phyloP scores from a whole-genome alignment of 208 protist species.

The Acanthamoeba lenticulata region DNA sequence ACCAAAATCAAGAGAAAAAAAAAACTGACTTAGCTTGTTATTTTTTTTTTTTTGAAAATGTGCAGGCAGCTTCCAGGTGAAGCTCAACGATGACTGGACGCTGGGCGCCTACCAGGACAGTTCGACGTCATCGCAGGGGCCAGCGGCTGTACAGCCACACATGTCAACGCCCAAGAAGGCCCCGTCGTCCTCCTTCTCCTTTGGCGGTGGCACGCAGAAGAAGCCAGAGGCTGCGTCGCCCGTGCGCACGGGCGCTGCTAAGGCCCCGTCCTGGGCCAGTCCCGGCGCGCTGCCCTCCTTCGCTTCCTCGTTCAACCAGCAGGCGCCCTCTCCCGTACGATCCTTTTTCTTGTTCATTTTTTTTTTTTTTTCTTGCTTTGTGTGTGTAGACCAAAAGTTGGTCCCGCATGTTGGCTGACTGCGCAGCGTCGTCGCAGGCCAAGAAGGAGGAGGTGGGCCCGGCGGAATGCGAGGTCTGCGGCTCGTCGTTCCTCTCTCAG shows the following conservation, averaged over 20 bases:
- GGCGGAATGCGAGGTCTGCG: not conserved
- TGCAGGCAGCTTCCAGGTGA: not conserved
- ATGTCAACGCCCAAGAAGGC: too few species aligned
- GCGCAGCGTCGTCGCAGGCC: too few species aligned
- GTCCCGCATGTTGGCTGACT: too few species aligned
- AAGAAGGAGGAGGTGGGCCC: not conserved
- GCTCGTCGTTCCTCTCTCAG: not conserved
- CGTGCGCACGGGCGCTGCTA: not conserved
- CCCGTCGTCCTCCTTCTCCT: too few species aligned
- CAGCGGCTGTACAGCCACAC: too few species aligned
- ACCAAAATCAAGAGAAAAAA: too few species aligned
- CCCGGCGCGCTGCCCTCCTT: not conserved
- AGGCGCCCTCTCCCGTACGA: not conserved
- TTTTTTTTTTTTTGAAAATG: not conserved
- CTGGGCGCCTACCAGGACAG: not conserved
- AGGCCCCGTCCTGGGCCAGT: not conserved
- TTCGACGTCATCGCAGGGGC: not conserved
- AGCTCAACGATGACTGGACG: slow-evolving; percentile 12
- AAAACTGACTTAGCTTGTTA: not conserved
- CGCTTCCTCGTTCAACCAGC: not conserved
- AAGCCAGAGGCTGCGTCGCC: not conserved
- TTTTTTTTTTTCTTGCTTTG: too few species aligned
- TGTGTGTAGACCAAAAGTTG: not conserved
- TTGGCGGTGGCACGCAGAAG: too few species aligned
- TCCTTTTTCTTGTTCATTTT: not conserved